Evolutionary conservation across 345 rosid species (phyloP), one percentile per base, ranked within the genome.

Genomic region (Diplotaxis tenuifolia): DNA sequence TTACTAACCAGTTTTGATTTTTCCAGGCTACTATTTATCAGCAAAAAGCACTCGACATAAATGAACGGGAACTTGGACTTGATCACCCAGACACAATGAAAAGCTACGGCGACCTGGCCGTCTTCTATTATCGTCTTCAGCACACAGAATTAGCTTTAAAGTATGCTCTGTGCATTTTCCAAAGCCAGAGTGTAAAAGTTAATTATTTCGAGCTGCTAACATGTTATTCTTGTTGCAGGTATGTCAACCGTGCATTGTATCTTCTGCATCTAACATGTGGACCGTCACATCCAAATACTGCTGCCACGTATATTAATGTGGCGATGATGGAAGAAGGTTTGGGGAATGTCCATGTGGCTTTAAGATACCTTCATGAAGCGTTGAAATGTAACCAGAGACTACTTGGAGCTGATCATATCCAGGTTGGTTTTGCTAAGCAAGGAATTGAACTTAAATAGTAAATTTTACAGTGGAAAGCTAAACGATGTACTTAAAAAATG

Each of bases 261-360:
- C 98, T 94, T 67, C 80, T 94, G 78, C 97, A 94, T 82, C 84
- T 94, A 67, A 86, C 97, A 22, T 94, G 97, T 58, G 98, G 98
- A 23, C 89, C 96, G 22, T 92, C 97, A 23, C 98, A 94, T 74
- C 98, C 98, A 38, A 94, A 94, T 76, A 92, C 97, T 6, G 98
- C 98, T 53, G 98, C 97, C 72, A 94, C 97, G 65, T 94, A 91
- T 78, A 94, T 94, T 72, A 94, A 94, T 29, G 90, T 94, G 31
- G 98, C 98, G 16, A 94, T 94, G 98, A 94, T 94, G 98, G 97
- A 94, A 82, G 98, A 94, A 86, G 97, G 98, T 71, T 78, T 92
- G 83, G 95, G 96, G 61, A 94, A 94, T 81, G 98, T 87, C 82
- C 97, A 94, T 71, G 85, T 94, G 79, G 97, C 98, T 65, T 90